Evolutionary conservation across 306 rosid genomes (phyloP).

Genomic region (Cicer pinnatifidum): DNA sequence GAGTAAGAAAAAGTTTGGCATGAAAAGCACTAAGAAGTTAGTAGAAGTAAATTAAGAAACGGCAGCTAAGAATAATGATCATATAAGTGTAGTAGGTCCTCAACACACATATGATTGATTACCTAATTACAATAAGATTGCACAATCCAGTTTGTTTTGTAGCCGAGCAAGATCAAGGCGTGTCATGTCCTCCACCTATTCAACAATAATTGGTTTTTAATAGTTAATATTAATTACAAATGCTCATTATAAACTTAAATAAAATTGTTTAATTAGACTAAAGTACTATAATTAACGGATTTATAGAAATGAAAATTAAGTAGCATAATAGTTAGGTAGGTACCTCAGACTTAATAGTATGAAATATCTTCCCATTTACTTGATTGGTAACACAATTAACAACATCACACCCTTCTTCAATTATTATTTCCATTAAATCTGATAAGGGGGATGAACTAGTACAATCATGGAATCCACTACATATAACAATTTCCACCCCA

Average conservation of each 20-base stretch:
- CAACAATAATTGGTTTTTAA: slow-evolving; percentile 17
- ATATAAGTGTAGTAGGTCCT: too few relatives aligned
- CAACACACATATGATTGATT: not conserved
- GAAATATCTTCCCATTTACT: slow-evolving; percentile 45
- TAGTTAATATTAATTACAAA: too few relatives aligned
- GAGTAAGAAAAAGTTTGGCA: too few relatives aligned
- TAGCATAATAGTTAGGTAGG: too few relatives aligned
- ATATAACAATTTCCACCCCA: slow-evolving; percentile 42
- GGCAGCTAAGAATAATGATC: too few relatives aligned
- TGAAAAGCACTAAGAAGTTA: too few relatives aligned
- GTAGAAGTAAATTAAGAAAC: too few relatives aligned
- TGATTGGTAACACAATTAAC: slow-evolving; percentile 42
- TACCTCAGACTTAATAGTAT: slow-evolving; percentile 45
- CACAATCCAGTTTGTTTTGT: slow-evolving; percentile 45
- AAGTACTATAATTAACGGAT: too few relatives aligned
- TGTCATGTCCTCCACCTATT: slow-evolving; percentile 46
- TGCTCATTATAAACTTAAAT: not conserved
- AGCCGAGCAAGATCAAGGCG: slow-evolving; percentile 39
- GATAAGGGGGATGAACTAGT: slow-evolving; percentile 25
- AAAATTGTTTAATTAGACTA: not conserved
- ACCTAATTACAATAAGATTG: slow-evolving; percentile 30
- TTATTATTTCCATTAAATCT: slow-evolving; percentile 39
- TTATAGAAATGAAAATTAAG: not conserved
- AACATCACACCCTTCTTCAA: slow-evolving; percentile 49
- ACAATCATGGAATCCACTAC: slow-evolving; percentile 6